Evolutionary conservation across 805 yeast genomes (phyloP).

Genomic region (Naumovozyma castellii): DNA sequence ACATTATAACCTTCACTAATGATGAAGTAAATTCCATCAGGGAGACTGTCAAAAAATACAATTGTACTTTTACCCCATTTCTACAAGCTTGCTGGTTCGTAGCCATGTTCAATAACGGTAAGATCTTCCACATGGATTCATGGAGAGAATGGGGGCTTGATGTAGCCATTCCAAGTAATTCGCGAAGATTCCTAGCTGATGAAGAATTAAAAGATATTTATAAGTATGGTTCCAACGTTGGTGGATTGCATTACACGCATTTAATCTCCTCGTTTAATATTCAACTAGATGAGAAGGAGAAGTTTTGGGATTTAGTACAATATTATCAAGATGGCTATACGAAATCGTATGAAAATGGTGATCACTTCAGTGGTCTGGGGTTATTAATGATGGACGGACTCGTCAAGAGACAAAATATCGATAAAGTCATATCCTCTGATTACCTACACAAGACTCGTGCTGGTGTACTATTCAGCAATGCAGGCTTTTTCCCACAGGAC

Average conservation of each 20-base stretch:
- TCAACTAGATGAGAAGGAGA: constrained; percentile 5
- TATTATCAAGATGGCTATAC: constrained; percentile 12
- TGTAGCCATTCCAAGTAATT: constrained; percentile 17
- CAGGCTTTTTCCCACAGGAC: constrained; percentile 12
- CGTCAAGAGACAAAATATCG: constrained; percentile 13
- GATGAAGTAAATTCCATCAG: constrained; percentile 9
- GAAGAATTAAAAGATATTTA: constrained; percentile 9
- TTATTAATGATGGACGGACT: constrained; percentile 14
- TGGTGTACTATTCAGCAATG: constrained; percentile 22
- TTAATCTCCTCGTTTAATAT: constrained; percentile 15
- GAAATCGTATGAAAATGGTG: constrained; percentile 10
- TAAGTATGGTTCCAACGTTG: constrained; percentile 21
- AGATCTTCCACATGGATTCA: constrained; percentile 8
- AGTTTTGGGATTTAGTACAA: constrained; percentile 15
- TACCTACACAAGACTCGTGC: constrained; percentile 13
- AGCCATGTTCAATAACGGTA: constrained; percentile 13
- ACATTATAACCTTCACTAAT: constrained; percentile 2
- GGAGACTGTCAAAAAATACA: constrained; percentile 5
- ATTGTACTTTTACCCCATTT: constrained; percentile 21
- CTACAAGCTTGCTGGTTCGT: constrained; percentile 19
- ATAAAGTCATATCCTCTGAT: constrained; percentile 10
- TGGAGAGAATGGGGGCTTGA: constrained; percentile 17
- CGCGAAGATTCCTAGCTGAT: constrained; percentile 12
- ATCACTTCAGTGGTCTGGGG: constrained; percentile 16
- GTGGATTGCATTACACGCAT: constrained; percentile 20